Percentiles rank a stretch among this genome's conserved stretches.
Evolutionary conservation across 768 basidiomycete genomes (phyloP).

Genomic region (Pholiota molesta): DNA sequence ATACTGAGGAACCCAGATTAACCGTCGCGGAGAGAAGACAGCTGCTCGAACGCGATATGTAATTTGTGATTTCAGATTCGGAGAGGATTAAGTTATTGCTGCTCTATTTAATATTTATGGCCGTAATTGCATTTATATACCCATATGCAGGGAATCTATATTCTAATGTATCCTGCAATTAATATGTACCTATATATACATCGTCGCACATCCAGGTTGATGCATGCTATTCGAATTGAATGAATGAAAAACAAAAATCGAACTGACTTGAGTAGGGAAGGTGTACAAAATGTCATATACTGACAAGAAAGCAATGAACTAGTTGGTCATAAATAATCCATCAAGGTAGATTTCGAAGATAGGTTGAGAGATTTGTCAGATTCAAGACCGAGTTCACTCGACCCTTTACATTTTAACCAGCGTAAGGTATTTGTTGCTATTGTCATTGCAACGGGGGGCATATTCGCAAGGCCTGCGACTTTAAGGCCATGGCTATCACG

Average conservation of each 20-base stretch:
- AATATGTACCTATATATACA: neutral
- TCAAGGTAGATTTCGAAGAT: slow-evolving; percentile 18
- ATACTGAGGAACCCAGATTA: slow-evolving; percentile 16
- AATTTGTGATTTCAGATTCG: neutral
- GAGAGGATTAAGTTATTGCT: neutral
- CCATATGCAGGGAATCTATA: slow-evolving; percentile 11
- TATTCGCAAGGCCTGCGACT: slow-evolving; percentile 85
- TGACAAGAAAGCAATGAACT: neutral
- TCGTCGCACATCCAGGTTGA: neutral
- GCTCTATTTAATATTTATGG: neutral
- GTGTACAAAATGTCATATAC: too few relatives aligned
- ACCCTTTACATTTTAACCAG: slow-evolving; percentile 31
- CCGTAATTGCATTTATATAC: slow-evolving; percentile 13
- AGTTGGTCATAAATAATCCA: neutral
- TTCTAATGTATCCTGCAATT: neutral
- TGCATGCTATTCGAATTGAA: neutral
- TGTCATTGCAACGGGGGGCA: slow-evolving; percentile 64
- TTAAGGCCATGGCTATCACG: slow-evolving; percentile 89
- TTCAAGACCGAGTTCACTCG: slow-evolving; percentile 9
- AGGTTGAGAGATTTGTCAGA: slow-evolving; percentile 7
- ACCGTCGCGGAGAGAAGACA: slow-evolving; percentile 25
- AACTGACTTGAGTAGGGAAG: too few relatives aligned
- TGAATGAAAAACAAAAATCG: neutral
- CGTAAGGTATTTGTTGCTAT: slow-evolving; percentile 61
- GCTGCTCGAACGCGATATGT: slow-evolving; percentile 18